These are phyloP conservation scores for Diplosphaera chodatii DNA, from an alignment of 139 green algal species.

Conservation along the genomic window DNA sequence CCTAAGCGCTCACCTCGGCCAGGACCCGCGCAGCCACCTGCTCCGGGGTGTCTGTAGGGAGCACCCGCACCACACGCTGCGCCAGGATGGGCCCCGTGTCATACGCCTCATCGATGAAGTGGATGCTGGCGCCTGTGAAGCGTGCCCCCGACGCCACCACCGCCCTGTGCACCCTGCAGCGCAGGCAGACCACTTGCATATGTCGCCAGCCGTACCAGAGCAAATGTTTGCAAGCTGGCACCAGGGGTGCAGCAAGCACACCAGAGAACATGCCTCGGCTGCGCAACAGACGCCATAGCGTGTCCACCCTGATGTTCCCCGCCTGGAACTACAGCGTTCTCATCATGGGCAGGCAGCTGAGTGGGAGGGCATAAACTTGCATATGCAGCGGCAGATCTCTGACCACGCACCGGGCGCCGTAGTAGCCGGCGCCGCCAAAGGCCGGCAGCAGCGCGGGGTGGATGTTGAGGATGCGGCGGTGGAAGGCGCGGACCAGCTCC, in stretches of 20 bases:
- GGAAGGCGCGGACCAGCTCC: constrained; percentile 68
- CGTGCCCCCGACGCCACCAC: constrained; percentile 83
- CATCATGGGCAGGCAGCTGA: too few relatives aligned
- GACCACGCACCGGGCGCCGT: constrained; percentile 47
- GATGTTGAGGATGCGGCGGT: constrained; percentile 93
- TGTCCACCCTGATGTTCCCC: too few relatives aligned
- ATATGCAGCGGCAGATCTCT: too few relatives aligned
- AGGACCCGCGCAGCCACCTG: constrained; percentile 81
- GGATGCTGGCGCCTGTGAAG: constrained; percentile 86
- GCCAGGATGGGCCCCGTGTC: constrained; percentile 93
- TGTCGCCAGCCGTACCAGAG: too few relatives aligned
- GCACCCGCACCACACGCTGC: constrained; percentile 81
- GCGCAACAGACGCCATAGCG: too few relatives aligned
- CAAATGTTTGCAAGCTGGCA: too few relatives aligned
- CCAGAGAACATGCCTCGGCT: too few relatives aligned
- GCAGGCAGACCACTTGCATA: too few relatives aligned
- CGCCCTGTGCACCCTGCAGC: constrained; percentile 75
- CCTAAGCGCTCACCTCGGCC: constrained; percentile 52
- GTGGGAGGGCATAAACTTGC: too few relatives aligned
- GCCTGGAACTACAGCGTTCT: too few relatives aligned
- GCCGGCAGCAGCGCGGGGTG: constrained; percentile 93
- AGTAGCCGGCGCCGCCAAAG: constrained; percentile 95
- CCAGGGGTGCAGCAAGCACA: too few relatives aligned
- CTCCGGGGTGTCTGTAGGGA: constrained; percentile 69
- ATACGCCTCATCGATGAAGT: constrained; percentile 98